A percentile compares a stretch with the other conserved stretches of the same genome.
These are phyloP conservation scores for Takashimella koratensis DNA, from an alignment of 1,284 basidiomycete genomes.

Conservation along the genomic window DNA sequence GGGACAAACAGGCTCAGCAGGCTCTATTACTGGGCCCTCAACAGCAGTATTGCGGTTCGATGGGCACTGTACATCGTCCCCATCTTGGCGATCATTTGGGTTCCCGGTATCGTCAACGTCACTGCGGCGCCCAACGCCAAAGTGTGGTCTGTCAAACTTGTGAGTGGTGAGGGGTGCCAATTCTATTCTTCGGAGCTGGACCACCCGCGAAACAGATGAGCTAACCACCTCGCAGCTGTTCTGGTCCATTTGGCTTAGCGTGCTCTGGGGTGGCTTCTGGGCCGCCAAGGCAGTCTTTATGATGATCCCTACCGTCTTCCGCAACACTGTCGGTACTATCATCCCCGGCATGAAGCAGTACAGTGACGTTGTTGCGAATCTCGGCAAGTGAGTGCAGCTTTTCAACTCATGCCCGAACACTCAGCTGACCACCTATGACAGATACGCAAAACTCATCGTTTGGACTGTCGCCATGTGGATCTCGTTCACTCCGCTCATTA, in stretches of 20 bases:
- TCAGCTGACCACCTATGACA: constrained; percentile 2
- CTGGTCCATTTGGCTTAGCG: constrained; percentile 84
- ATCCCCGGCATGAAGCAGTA: constrained; percentile 66
- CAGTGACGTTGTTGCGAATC: constrained; percentile 68
- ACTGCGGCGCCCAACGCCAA: constrained; percentile 58
- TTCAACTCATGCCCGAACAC: not conserved
- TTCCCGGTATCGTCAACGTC: constrained; percentile 64
- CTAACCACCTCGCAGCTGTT: constrained; percentile 52
- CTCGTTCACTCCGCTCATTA: constrained; percentile 64
- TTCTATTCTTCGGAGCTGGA: too few relatives aligned
- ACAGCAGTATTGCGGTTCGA: constrained; percentile 70
- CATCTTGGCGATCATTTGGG: constrained; percentile 67
- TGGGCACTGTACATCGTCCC: constrained; percentile 79
- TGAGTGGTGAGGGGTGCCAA: too few relatives aligned
- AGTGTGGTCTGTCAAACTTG: constrained; percentile 50
- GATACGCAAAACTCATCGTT: constrained; percentile 59
- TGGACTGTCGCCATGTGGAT: constrained; percentile 69
- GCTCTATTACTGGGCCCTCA: constrained; percentile 70
- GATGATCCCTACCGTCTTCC: constrained; percentile 58
- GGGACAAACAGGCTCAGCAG: constrained; percentile 43
- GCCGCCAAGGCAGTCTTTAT: constrained; percentile 63
- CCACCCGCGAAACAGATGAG: not conserved
- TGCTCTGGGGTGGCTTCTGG: constrained; percentile 86
- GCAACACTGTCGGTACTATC: constrained; percentile 66
- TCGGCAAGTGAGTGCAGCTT: constrained; percentile 59